Base-by-base conservation (phyloP, 192 early-diverging fungal genomes). In the Coemansia sp. region DNA sequence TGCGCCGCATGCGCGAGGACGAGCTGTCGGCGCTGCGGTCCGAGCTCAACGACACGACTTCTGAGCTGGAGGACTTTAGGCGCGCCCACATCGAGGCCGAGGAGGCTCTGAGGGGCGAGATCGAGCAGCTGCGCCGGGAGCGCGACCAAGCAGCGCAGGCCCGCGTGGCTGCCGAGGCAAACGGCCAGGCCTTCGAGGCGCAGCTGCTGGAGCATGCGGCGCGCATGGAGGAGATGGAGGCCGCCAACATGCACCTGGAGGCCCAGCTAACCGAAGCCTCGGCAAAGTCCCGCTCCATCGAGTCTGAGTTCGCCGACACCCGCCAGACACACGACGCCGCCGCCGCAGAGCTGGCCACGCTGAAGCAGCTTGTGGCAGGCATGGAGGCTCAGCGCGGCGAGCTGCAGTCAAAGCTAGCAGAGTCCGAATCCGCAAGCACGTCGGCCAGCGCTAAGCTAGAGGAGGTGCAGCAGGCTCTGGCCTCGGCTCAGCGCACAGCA, bases 1-100 rank as follows among this genome's bases (percentile, higher is more conserved):
- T 88, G 28, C 82, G 84, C 12, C 75, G 84, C 18, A 68, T 86
- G 70, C 86, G 86, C 20, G 88, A 89, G 68, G 73, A 69, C 21
- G 88, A 88, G 68, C 61, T 89, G 62, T 61, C 75, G 1, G 67
- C 69, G 39, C 76, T 89, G 31, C 83, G 84, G 34, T 70, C 69
- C 14, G 82, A 88, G 70, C 84, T 89, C 43, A 52, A 26, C 8
- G 76, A 77, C 13, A 55, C 73, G 3, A 70, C 84, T 9, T 25
- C 64, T 6, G 83, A 85, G 68, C 73, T 87, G 11, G 88, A 86
- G n/a, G 85, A 85, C 33, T 69, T 81, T 26, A 70, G 85, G 35
- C 67, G 73, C 47, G 73, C 80, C 23, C 75, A 82, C 39, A 58
- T 81, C 10, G 75, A 72, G 12, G 62, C 79, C 1, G 72, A 79